These are phyloP conservation scores for Collybia mongolica DNA, from an alignment of 768 basidiomycete species.

Conservation along the genomic window DNA sequence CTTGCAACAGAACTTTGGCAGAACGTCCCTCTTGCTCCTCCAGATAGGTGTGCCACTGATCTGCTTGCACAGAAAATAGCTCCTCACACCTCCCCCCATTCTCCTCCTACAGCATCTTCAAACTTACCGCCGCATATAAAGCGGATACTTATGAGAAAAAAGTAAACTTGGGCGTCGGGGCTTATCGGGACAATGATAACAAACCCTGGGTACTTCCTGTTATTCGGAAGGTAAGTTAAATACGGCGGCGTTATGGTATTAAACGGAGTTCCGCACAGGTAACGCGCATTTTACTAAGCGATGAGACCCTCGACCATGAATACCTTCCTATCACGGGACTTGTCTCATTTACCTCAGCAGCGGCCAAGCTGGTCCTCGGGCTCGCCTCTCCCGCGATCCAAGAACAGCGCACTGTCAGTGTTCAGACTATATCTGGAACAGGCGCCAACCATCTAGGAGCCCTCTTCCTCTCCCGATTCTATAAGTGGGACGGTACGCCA, in stretches of 20 bases:
- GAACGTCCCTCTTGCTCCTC: constrained; percentile 77
- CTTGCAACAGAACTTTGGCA: constrained; percentile 64
- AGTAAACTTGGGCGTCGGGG: constrained; percentile 91
- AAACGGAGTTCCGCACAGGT: constrained; percentile 46
- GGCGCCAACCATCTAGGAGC: constrained; percentile 94
- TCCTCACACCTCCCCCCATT: not conserved
- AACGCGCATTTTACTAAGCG: constrained; percentile 63
- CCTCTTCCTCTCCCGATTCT: constrained; percentile 82
- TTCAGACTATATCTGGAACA: constrained; percentile 94
- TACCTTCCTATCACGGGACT: constrained; percentile 91
- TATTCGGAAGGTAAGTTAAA: constrained; percentile 70
- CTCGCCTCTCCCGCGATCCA: constrained; percentile 65
- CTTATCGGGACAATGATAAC: constrained; percentile 84
- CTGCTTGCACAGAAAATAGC: not conserved
- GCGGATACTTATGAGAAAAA: constrained; percentile 73
- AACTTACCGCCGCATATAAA: constrained; percentile 88
- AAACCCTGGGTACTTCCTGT: constrained; percentile 94
- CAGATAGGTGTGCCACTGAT: constrained; percentile 60
- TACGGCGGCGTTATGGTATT: not conserved
- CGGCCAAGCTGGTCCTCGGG: constrained; percentile 82
- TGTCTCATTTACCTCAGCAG: constrained; percentile 76
- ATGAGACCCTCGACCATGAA: constrained; percentile 82
- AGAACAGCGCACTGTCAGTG: constrained; percentile 71
- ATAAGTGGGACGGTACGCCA: constrained; percentile 66
- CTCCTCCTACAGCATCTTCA: constrained; percentile 67